These are phyloP conservation scores for Aspergillus pseudoterreus DNA, from an alignment of 2,329 filamentous ascomycete species.

Conservation along the genomic window DNA sequence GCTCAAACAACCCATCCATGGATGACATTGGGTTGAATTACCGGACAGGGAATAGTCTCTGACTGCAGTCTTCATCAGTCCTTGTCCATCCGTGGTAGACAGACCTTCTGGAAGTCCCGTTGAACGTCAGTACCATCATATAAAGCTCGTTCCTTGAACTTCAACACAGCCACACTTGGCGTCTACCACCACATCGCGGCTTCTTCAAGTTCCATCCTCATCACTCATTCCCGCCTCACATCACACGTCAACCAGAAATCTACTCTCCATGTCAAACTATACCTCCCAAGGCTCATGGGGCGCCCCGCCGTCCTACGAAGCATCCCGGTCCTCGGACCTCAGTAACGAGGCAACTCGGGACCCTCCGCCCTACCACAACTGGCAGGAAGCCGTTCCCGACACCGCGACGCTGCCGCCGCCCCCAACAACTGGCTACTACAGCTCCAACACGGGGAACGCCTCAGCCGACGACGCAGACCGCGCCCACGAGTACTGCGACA, in stretches of 20 bases:
- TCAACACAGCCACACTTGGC: conserved; percentile 8
- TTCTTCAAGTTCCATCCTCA: not conserved
- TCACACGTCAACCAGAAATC: not conserved
- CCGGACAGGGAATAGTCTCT: too few relatives aligned
- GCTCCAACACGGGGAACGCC: conserved; percentile 57
- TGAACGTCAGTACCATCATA: too few relatives aligned
- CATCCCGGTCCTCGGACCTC: conserved; percentile 6
- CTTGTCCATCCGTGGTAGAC: too few relatives aligned
- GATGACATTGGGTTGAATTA: too few relatives aligned
- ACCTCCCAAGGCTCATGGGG: not conserved
- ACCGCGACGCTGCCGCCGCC: conserved; percentile 58
- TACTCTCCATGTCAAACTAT: conserved; percentile 1
- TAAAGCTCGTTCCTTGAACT: not conserved
- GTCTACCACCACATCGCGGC: not conserved
- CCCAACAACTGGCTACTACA: conserved; percentile 51
- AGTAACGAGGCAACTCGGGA: conserved; percentile 22
- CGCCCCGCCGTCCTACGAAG: conserved; percentile 21
- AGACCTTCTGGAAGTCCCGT: too few relatives aligned
- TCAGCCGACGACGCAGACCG: conserved; percentile 51
- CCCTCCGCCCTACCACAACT: conserved; percentile 59
- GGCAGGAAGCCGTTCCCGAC: conserved; percentile 57
- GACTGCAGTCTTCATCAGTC: too few relatives aligned
- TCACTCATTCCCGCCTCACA: not conserved
- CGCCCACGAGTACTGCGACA: conserved; percentile 54
- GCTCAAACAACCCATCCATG: too few relatives aligned